Base-by-base conservation (phyloP, 768 basidiomycete species). In the Tephrocybe rancida region DNA sequence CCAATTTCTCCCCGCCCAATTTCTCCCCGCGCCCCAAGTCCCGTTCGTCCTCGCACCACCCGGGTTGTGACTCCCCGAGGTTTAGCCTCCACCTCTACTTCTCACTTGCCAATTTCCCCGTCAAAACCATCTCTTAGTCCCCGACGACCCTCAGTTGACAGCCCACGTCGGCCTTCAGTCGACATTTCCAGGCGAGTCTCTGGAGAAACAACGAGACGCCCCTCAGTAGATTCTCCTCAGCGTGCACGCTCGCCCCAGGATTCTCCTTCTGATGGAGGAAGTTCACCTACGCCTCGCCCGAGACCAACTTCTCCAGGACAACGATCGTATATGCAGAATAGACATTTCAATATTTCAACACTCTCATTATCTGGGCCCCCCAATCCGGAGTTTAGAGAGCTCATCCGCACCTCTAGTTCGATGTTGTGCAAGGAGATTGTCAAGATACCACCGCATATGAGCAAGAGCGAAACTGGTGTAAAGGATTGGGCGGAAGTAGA, bases 401-500 rank as follows among this genome's bases (percentile, higher is more conserved):
- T 82, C n/a, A 78, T 92, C 48, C 82, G 90, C 34, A 72, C 74
- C 0, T 88, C 90, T 5, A 79, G 79, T 3, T 77, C 82, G 0
- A 64, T 87, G 64, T 69, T 92, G 21, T 86, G 86, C 66, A 86
- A 78, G 60, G 87, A 89, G 65, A 74, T 87, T 60, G 66, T 81
- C 35, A 80, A 80, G 60, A 81, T 87, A 10, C 83, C 87, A n/a
- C 61, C 71, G 1, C 80, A 85, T 58, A 68, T 83, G 67, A 76
- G 70, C 48, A 79, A 77, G 47, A 75, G 72, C 5, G 79, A 83
- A 21, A 58, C 75, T 32, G 80, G 78, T 22, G 58, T 74, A 39
- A 75, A 72, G 62, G 86, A 89, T 50, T 88, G 85, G 81, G 86
- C 87, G 53, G 88, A 88, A 64, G 88, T 92, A 6, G 90, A 93